phyloP scores from a whole-genome alignment of 371 early-diverging fungal species.

The Mucor plumbeus region DNA sequence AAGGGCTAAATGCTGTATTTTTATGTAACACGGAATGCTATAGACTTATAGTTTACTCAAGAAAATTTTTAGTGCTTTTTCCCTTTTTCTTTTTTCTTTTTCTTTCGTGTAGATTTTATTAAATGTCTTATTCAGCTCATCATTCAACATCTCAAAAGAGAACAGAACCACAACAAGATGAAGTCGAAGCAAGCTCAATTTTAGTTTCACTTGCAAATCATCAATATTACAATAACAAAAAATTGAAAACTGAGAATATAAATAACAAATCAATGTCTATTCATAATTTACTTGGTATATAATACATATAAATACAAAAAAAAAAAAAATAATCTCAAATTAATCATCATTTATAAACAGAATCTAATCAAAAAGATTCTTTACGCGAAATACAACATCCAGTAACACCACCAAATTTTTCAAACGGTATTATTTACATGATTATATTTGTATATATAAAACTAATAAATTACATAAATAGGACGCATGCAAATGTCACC shows the following conservation, averaged over 20 bases:
- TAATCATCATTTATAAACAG: background rate
- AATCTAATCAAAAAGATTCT: background rate
- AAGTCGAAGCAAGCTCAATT: constrained; percentile 49
- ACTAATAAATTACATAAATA: background rate
- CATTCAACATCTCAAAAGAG: background rate
- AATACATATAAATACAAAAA: constrained; percentile 15
- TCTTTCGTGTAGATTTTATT: background rate
- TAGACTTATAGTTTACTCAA: background rate
- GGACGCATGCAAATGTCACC: constrained; percentile 7
- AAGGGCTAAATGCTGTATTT: background rate
- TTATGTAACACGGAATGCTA: constrained; percentile 1
- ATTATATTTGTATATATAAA: background rate
- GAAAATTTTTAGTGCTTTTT: constrained; percentile 1
- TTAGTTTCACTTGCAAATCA: constrained; percentile 44
- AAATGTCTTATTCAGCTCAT: background rate
- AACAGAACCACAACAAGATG: constrained; percentile 21
- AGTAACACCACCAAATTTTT: background rate
- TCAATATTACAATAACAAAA: background rate
- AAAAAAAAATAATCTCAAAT: too few relatives aligned
- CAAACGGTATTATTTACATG: background rate
- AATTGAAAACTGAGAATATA: background rate
- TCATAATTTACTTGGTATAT: constrained; percentile 39
- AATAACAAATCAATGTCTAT: constrained; percentile 37
- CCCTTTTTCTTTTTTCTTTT: background rate
- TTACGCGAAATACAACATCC: background rate